Conservation (phyloP, 177 flowering plant genomes). For the Vitis hybrid region DNA sequence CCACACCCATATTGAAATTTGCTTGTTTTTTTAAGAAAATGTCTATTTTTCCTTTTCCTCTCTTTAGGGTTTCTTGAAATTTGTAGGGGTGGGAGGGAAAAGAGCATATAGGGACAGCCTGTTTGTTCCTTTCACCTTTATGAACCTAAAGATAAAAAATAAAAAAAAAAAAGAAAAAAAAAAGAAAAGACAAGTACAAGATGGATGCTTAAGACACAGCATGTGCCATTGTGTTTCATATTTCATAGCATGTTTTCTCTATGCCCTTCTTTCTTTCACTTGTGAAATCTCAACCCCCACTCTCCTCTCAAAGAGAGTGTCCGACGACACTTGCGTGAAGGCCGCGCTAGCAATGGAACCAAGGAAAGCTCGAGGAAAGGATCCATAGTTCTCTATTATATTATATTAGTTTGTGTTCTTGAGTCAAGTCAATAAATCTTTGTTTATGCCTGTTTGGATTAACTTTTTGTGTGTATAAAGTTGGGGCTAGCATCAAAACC, state of each 20-base stretch:
- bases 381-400: too few species aligned
- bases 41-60: conserved; percentile 8
- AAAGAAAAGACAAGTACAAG: conserved; percentile 22
- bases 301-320: not conserved
- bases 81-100: not conserved
- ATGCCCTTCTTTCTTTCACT: not conserved
- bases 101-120: conserved; percentile 22
- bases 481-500: too few species aligned
- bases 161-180: not conserved
- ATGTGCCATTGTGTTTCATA: conserved; percentile 39
- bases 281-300: not conserved
- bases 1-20: conserved; percentile 7
- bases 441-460: too few species aligned
- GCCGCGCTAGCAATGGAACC: too few species aligned
- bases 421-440: too few species aligned
- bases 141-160: not conserved
- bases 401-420: too few species aligned
- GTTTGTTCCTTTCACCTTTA: conserved; percentile 31
- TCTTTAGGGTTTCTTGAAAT: conserved; percentile 21
- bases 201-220: conserved; percentile 27
- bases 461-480: too few species aligned
- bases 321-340: too few species aligned
- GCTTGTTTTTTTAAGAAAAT: not conserved
- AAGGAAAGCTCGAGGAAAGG: too few species aligned
- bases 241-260: conserved; percentile 32